Conservation (phyloP, 192 early-diverging fungal species). For the Chytriomyces confervae region DNA sequence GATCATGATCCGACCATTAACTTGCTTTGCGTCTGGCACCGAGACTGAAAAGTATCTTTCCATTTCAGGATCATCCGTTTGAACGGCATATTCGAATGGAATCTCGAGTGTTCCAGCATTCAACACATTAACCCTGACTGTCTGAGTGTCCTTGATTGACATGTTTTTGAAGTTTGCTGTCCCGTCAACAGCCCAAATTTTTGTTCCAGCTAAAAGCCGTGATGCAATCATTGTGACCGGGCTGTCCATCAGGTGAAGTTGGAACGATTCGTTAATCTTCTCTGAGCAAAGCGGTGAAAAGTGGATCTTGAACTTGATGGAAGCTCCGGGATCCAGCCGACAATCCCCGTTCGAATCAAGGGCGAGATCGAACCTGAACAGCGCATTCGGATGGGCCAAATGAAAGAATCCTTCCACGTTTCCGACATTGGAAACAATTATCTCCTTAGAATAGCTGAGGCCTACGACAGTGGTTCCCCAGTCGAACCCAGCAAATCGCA, state of each 20-base stretch:
- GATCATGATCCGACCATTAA: slow-evolving; percentile 20
- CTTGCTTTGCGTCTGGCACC: slow-evolving; percentile 9
- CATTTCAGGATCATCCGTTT: slow-evolving; percentile 37
- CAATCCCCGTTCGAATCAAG: slow-evolving; percentile 45
- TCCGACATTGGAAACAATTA: slow-evolving; percentile 54
- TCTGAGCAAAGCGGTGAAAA: slow-evolving; percentile 45
- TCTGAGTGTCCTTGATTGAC: slow-evolving; percentile 55
- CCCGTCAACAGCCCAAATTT: slow-evolving; percentile 51
- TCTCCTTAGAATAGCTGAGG: slow-evolving; percentile 45
- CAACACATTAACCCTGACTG: slow-evolving; percentile 38
- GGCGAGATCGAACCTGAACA: slow-evolving; percentile 44
- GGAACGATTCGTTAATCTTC: slow-evolving; percentile 50
- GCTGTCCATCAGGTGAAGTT: slow-evolving; percentile 40
- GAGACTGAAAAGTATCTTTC: slow-evolving; percentile 16
- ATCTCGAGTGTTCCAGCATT: slow-evolving; percentile 57
- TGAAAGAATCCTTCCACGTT: slow-evolving; percentile 55
- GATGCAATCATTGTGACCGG: slow-evolving; percentile 39
- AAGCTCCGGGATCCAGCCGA: slow-evolving; percentile 38
- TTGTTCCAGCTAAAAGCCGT: slow-evolving; percentile 42
- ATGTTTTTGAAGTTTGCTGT: slow-evolving; percentile 53
- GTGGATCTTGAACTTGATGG: slow-evolving; percentile 40
- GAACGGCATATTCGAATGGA: slow-evolving; percentile 47
- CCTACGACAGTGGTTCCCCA: slow-evolving; percentile 59
- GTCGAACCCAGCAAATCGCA: slow-evolving; percentile 49
- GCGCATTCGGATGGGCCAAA: slow-evolving; percentile 46